Evolutionary conservation across 139 green algal species (phyloP).

Genomic region (Edaphochlamys debaryana): DNA sequence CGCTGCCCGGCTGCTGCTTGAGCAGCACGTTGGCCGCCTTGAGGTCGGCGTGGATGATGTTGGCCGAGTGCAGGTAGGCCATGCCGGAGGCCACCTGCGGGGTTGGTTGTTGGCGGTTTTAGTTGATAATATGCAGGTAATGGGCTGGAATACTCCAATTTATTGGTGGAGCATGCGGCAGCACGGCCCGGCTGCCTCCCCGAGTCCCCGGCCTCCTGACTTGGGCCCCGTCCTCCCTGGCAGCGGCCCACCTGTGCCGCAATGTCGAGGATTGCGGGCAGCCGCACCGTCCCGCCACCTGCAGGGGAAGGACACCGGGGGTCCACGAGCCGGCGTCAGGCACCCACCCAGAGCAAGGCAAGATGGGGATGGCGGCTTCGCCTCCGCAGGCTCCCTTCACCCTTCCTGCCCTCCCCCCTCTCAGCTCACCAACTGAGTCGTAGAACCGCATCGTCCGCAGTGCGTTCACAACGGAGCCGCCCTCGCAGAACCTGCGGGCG

Average conservation of each 20-base stretch:
- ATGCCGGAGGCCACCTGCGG: conserved; percentile 55
- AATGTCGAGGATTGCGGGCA: conserved; percentile 44
- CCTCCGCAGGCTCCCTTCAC: too few species aligned
- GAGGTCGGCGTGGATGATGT: conserved; percentile 54
- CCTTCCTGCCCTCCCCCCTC: too few species aligned
- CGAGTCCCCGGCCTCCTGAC: too few species aligned
- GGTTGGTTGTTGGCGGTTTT: too few species aligned
- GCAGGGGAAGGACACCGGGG: neutral
- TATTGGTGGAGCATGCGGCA: too few species aligned
- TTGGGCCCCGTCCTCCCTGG: too few species aligned
- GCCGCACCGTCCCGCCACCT: conserved; percentile 22
- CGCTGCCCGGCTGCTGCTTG: conserved; percentile 33
- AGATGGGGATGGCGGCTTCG: too few species aligned
- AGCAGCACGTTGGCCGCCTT: conserved; percentile 36
- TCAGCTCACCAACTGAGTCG: conserved; percentile 4
- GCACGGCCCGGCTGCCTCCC: too few species aligned
- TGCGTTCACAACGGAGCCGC: conserved; percentile 8
- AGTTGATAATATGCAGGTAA: too few species aligned
- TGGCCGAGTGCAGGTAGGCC: conserved; percentile 57
- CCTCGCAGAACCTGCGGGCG: conserved; percentile 22
- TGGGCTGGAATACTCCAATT: too few species aligned
- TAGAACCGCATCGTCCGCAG: conserved; percentile 19
- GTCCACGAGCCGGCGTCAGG: too few species aligned
- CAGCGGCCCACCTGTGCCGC: conserved; percentile 53
- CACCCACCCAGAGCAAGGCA: too few species aligned